Conservation (phyloP, 257 asterid genomes). For the Solanum arcanum region DNA sequence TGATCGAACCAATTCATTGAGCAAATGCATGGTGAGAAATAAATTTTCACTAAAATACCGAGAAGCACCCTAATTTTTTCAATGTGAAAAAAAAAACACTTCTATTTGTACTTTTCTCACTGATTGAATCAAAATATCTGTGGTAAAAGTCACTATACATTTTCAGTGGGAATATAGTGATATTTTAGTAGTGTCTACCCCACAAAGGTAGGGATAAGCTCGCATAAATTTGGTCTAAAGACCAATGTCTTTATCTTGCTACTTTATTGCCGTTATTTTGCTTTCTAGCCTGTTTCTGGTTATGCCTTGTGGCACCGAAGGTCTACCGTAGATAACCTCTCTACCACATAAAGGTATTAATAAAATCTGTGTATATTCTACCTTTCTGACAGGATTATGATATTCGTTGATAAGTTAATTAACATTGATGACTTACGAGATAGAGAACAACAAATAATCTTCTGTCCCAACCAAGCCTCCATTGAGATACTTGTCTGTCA, state of each 20-base stretch:
- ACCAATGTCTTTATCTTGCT: not conserved
- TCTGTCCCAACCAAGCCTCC: constrained; percentile 62
- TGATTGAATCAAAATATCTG: not conserved
- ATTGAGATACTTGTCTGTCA: constrained; percentile 36
- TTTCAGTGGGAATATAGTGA: not conserved
- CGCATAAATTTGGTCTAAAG: not conserved
- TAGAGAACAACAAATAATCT: constrained; percentile 41
- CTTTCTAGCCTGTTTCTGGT: not conserved
- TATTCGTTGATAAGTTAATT: not conserved
- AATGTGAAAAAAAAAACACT: not conserved
- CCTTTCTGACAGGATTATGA: accelerated
- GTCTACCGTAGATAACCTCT: not conserved
- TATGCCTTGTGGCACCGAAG: accelerated
- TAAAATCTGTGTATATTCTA: not conserved
- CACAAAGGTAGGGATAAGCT: not conserved
- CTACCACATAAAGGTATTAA: not conserved
- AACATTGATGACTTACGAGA: constrained; percentile 21
- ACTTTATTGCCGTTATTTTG: not conserved
- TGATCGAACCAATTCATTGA: not conserved
- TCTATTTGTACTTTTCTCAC: not conserved
- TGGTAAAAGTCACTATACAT: not conserved
- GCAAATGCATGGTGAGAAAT: not conserved
- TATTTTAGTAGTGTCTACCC: not conserved
- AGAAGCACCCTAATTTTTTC: not conserved
- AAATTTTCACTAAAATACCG: not conserved